Evolutionary conservation across 129 eudicot species (phyloP).

Genomic region (Oenanthe sinensis): DNA sequence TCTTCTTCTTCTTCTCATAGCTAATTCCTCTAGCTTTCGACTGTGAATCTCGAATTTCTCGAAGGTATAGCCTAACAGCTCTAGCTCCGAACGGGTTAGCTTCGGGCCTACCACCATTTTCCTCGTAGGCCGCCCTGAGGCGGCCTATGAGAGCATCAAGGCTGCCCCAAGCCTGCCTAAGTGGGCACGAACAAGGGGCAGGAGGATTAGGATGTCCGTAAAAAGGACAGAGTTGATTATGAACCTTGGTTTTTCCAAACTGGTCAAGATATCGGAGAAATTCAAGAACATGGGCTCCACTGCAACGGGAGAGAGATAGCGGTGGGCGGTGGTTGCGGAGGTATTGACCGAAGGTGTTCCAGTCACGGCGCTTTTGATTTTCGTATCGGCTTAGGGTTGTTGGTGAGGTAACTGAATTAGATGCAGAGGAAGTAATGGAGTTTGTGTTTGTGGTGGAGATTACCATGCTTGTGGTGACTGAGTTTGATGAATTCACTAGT

Average conservation of each 20-base stretch:
- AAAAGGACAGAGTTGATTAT: background rate
- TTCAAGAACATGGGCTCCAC: constrained; percentile 2
- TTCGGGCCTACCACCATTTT: background rate
- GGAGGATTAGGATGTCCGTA: constrained; percentile 3
- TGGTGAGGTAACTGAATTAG: background rate
- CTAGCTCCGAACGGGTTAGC: background rate
- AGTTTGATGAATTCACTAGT: background rate
- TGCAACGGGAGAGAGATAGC: background rate
- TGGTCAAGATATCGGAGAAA: background rate
- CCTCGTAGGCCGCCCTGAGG: background rate
- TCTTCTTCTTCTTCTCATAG: constrained; percentile 2
- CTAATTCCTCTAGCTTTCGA: constrained; percentile 4
- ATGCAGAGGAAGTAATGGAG: background rate
- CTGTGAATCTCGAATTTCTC: background rate
- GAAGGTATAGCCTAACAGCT: background rate
- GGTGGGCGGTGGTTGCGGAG: constrained; percentile 6
- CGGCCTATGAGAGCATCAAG: constrained; percentile 4
- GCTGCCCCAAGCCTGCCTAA: constrained; percentile 5
- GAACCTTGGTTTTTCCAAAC: background rate
- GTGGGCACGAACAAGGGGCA: constrained; percentile 1
- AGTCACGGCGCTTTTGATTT: constrained; percentile 3
- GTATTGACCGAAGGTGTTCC: background rate
- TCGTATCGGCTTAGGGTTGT: constrained; percentile 5
- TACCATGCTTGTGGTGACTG: background rate
- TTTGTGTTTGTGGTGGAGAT: background rate